These are phyloP conservation scores for Fraxinus greggii DNA, from an alignment of 305 asterid species.

Conservation along the genomic window DNA sequence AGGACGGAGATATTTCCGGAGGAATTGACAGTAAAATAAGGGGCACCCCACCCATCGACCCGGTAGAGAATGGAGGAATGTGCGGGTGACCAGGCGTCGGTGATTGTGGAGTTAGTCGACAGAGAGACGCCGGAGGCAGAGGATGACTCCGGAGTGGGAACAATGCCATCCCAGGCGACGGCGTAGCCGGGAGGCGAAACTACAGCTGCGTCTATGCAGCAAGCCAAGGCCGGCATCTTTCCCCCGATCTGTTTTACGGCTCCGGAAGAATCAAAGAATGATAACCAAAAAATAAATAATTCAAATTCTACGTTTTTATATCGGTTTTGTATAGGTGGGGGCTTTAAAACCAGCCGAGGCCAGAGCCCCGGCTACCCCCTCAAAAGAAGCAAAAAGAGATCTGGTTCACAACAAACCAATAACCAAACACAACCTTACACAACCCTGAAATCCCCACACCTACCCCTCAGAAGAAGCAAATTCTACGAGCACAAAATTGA, in stretches of 20 bases:
- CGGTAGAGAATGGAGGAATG: constrained; percentile 64
- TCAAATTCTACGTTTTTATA: constrained; percentile 12
- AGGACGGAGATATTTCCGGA: constrained; percentile 74
- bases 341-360: constrained; percentile 99
- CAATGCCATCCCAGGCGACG: constrained; percentile 55
- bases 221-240: constrained; percentile 80
- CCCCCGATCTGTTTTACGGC: constrained; percentile 38
- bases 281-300: neutral
- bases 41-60: constrained; percentile 91
- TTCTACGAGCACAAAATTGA: constrained; percentile 12
- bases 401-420: constrained; percentile 59
- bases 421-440: constrained; percentile 43
- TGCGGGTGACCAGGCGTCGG: constrained; percentile 62
- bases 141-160: constrained; percentile 48
- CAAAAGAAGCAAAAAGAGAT: constrained; percentile 80
- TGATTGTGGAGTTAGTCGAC: constrained; percentile 28
- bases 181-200: constrained; percentile 60
- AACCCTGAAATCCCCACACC: constrained; percentile 80
- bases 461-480: constrained; percentile 73
- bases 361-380: constrained; percentile 99
- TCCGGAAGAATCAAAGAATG: constrained; percentile 61
- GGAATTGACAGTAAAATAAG: constrained; percentile 74
- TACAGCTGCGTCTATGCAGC: constrained; percentile 67
- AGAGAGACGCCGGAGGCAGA: constrained; percentile 31
- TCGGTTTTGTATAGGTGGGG: constrained; percentile 72